Conservation (phyloP, 345 rosid genomes). For the Citrus maxima region DNA sequence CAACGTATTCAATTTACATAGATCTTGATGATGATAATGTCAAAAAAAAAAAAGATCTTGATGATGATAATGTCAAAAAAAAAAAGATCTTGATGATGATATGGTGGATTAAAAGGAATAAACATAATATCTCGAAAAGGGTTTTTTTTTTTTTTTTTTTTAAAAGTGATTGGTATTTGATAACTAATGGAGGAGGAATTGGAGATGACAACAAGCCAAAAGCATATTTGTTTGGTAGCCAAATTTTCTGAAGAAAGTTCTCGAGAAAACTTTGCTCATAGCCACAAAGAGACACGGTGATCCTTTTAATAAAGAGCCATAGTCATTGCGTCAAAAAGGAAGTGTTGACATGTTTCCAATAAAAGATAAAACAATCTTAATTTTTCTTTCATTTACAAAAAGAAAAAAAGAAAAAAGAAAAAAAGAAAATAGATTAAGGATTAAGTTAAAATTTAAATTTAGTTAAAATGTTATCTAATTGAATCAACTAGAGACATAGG, state of each 20-base stretch:
- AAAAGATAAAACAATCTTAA: too few relatives aligned
- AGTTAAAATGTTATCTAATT: too few relatives aligned
- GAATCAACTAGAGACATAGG: too few relatives aligned
- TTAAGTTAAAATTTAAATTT: too few relatives aligned
- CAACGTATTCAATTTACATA: not conserved
- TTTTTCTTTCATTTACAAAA: too few relatives aligned
- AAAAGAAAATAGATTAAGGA: too few relatives aligned
- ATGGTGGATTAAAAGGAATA: not conserved
- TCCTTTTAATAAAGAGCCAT: not conserved
- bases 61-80: not conserved
- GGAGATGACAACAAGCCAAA: not conserved
- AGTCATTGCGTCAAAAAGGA: not conserved
- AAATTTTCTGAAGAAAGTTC: constrained; percentile 1
- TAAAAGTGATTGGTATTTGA: not conserved
- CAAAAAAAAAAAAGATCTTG: not conserved
- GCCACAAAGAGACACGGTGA: constrained; percentile 4
- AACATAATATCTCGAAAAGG: not conserved
- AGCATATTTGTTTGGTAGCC: not conserved
- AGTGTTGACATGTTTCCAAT: not conserved
- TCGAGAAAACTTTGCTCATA: not conserved
- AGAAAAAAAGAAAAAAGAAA: too few relatives aligned
- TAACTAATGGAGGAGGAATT: not conserved
- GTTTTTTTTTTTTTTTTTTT: too few relatives aligned
- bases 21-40: not conserved
- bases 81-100: not conserved